These are phyloP conservation scores for Wickerhamomyces pijperi DNA, from an alignment of 805 yeast genomes.

Conservation along the genomic window DNA sequence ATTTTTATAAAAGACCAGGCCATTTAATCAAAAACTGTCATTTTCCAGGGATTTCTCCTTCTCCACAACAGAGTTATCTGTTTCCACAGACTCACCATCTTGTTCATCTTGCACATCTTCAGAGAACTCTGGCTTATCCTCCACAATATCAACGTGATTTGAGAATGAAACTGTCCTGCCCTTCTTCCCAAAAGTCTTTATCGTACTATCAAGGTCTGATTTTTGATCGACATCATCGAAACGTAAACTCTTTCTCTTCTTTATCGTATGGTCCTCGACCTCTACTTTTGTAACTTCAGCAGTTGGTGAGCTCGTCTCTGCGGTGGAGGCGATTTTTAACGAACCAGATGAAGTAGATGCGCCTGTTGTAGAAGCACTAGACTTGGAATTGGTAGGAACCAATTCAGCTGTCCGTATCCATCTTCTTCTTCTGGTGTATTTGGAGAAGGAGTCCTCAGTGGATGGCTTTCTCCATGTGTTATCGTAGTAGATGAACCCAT, in stretches of 20 bases:
- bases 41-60: too few relatives aligned
- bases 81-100: too few relatives aligned
- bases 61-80: too few relatives aligned
- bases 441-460: constrained; percentile 77
- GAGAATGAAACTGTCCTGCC: constrained; percentile 2
- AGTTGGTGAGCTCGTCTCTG: too few relatives aligned
- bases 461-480: constrained; percentile 91
- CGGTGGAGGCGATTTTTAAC: constrained; percentile 4
- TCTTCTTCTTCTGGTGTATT: constrained; percentile 87
- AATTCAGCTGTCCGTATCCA: constrained; percentile 95
- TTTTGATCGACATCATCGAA: constrained; percentile 30
- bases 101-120: too few relatives aligned
- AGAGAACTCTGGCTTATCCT: not conserved
- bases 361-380: constrained; percentile 5
- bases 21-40: too few relatives aligned
- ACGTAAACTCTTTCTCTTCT: constrained; percentile 30
- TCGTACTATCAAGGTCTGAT: constrained; percentile 15
- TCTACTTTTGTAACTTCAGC: constrained; percentile 14
- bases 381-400: constrained; percentile 25
- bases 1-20: too few relatives aligned
- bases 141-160: not conserved
- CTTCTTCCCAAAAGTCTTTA: constrained; percentile 9
- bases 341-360: not conserved
- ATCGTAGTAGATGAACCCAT: constrained; percentile 82
- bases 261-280: constrained; percentile 8